Conservation (phyloP, 352 stramenopile species). For the Phytopythium chamaehyphon region DNA sequence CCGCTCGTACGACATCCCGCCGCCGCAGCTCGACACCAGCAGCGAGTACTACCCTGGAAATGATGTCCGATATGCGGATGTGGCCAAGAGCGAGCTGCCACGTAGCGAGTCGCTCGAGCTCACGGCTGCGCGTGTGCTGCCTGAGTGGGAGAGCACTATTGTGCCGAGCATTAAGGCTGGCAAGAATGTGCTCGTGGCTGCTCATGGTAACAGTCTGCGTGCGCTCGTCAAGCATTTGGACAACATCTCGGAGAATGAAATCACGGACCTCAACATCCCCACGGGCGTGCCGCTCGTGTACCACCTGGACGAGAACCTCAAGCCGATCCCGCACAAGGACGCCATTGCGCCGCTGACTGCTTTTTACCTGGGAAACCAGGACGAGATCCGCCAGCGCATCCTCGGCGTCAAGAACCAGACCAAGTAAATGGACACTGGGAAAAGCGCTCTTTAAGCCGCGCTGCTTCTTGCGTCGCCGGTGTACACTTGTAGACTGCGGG, state of each 20-base stretch:
- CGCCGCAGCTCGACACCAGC: constrained; percentile 88
- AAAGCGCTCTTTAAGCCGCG: too few relatives aligned
- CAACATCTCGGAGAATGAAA: constrained; percentile 88
- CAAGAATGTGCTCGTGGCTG: constrained; percentile 94
- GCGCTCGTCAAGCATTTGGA: constrained; percentile 95
- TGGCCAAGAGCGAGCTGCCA: constrained; percentile 85
- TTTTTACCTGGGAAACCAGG: constrained; percentile 92
- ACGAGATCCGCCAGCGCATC: constrained; percentile 95
- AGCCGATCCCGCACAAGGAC: constrained; percentile 77
- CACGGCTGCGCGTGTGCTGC: constrained; percentile 90
- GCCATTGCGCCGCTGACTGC: constrained; percentile 81
- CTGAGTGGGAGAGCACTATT: constrained; percentile 90
- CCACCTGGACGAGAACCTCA: constrained; percentile 83
- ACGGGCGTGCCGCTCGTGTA: constrained; percentile 89
- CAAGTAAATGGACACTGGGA: constrained; percentile 73
- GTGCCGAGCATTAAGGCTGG: constrained; percentile 88
- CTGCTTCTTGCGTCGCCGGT: too few relatives aligned
- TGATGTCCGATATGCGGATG: constrained; percentile 89
- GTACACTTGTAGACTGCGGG: too few relatives aligned
- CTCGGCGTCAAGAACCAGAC: constrained; percentile 97
- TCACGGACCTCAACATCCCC: constrained; percentile 94
- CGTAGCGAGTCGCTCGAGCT: constrained; percentile 93
- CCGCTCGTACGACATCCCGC: constrained; percentile 97
- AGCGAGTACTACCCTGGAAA: constrained; percentile 91
- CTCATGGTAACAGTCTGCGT: constrained; percentile 93